Evolutionary conservation across 169 alveolate genomes (phyloP), one percentile per base, ranked within the genome.

Genomic region (Babesia caballi): DNA sequence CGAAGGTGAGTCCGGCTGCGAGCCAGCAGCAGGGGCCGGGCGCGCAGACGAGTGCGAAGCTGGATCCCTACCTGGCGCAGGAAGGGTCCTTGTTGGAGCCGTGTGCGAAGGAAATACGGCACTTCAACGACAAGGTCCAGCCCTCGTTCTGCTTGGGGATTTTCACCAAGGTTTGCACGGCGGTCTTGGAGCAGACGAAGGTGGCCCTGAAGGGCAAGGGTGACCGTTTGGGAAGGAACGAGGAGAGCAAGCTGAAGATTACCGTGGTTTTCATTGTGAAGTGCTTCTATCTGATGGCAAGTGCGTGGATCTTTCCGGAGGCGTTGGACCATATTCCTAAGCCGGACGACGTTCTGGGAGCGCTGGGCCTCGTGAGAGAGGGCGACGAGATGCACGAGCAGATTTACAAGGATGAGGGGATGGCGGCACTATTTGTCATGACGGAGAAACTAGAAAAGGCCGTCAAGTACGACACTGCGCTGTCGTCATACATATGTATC

Each of bases 31-130:
- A 56, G 28, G 56, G 23, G 15, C 47, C 27, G 3, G 66, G 33
- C 6, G 25, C 66, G 19, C 61, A 25, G 71, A 28, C 61, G 4
- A 17, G 11, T 19, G 5, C 53, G 2, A 71, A 36, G 23, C 30
- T 36, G 19, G 68, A 67, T 17, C 1, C 19, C 33, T 15, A 14
- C 23, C 2, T 35, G 19, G 5, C 53, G 36, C 41, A 57, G 21
- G 67, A 30, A 38, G 85, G 85, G n/a, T 33, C 67, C 3, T 54
- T 78, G 46, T 44, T 78, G 61, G 86, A 78, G 28, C 86, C 86
- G 23, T 65, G 67, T n/a, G 56, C 33, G n/a, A 46, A 36, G 49
- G 86, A 61, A 27, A 28, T 78, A 25, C 54, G 38, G 17, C 21
- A 25, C 21, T 78, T 78, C 54, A 67, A 53, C 28, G 32, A 11